These are phyloP conservation scores for Rhododendron ferrugineum DNA, from an alignment of 148 eudicot genomes.

Conservation along the genomic window DNA sequence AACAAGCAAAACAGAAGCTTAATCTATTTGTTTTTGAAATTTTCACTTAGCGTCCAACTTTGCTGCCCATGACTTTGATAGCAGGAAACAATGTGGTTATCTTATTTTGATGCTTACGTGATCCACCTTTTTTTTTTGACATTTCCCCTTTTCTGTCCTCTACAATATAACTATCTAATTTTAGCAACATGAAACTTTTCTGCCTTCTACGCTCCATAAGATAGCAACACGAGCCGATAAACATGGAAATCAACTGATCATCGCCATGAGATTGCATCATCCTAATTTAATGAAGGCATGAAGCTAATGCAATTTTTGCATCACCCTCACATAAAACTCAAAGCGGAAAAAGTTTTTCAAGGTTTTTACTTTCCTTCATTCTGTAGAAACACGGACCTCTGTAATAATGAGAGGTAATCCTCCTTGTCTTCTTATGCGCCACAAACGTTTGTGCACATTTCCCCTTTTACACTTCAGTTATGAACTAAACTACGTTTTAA, in stretches of 20 bases:
- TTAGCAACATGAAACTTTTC: neutral
- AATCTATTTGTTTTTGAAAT: neutral
- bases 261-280: neutral
- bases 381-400: neutral
- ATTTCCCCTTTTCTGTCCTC: neutral
- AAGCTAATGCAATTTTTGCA: conserved; percentile 1
- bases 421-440: neutral
- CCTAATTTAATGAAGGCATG: neutral
- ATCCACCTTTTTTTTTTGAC: neutral
- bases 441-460: neutral
- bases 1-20: neutral
- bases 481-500: neutral
- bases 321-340: neutral
- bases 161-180: neutral
- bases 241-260: neutral
- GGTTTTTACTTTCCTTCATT: neutral
- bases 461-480: neutral
- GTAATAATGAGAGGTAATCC: neutral
- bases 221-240: neutral
- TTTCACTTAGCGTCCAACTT: neutral
- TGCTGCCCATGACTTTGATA: neutral
- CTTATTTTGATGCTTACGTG: neutral
- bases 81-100: neutral
- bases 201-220: neutral
- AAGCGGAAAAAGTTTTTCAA: neutral